A percentile compares a stretch with the other conserved stretches of the same genome.
These are phyloP conservation scores for Fusarium falciforme DNA, from an alignment of 2,329 filamentous ascomycete species.

Conservation along the genomic window DNA sequence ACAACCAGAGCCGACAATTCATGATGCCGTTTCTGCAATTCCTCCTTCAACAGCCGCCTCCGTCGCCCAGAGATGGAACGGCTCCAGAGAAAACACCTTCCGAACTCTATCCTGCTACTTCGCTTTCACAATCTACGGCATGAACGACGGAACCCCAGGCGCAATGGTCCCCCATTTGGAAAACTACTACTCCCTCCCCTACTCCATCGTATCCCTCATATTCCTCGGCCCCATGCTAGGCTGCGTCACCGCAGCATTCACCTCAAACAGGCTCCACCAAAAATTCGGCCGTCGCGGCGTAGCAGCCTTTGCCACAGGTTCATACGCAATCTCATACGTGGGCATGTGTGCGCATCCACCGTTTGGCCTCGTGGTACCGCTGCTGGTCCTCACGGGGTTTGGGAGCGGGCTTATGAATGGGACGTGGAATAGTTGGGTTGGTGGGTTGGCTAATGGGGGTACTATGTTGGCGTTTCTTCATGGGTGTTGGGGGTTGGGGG, in stretches of 20 bases:
- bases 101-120: slow-evolving; percentile 5
- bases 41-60: neutral
- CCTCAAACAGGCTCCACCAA: neutral
- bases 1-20: neutral
- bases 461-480: neutral
- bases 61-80: slow-evolving; percentile 1
- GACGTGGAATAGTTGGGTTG: slow-evolving; percentile 1
- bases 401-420: neutral
- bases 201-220: slow-evolving; percentile 2
- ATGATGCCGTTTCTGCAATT: neutral
- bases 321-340: neutral
- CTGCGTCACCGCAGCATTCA: neutral
- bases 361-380: neutral
- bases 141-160: slow-evolving; percentile 12
- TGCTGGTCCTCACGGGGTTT: neutral
- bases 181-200: neutral
- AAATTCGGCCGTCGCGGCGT: neutral
- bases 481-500: neutral
- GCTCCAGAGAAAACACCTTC: neutral
- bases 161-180: neutral
- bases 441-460: neutral
- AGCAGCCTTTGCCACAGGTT: neutral
- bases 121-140: slow-evolving; percentile 7
- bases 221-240: slow-evolving; percentile 3
- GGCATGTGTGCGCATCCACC: neutral